Percentiles rank a stretch among this genome's conserved stretches.
Evolutionary conservation across 345 rosid species (phyloP).

Genomic region (Populus alba): DNA sequence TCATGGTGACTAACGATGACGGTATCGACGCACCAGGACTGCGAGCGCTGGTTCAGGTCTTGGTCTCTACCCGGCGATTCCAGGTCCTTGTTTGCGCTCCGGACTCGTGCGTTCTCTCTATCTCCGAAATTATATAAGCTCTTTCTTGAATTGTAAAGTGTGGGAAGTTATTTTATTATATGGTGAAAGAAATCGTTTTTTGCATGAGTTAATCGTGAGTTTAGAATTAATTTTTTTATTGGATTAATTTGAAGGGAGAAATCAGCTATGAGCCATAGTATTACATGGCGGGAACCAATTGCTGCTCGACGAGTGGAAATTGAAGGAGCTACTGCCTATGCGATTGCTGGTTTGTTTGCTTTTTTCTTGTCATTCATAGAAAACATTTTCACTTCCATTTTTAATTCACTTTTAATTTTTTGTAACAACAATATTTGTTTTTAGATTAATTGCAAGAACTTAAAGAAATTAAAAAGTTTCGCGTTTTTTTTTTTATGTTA

Average conservation of each 20-base stretch:
- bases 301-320: conserved; percentile 51
- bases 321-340: conserved; percentile 73
- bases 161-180: too few species aligned
- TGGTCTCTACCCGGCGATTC: conserved; percentile 62
- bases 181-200: too few species aligned
- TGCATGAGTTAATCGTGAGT: too few species aligned
- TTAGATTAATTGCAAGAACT: not conserved
- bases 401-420: not conserved
- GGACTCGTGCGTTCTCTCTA: conserved; percentile 53
- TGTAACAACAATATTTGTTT: not conserved
- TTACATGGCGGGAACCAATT: conserved; percentile 76
- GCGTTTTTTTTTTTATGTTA: not conserved
- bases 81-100: conserved; percentile 83
- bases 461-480: not conserved
- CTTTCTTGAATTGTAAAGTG: too few species aligned
- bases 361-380: not conserved
- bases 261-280: conserved; percentile 78
- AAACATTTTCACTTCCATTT: not conserved
- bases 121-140: not conserved
- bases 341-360: conserved; percentile 58
- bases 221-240: too few species aligned
- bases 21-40: conserved; percentile 91
- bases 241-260: conserved; percentile 45
- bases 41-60: conserved; percentile 61
- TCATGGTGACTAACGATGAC: conserved; percentile 89